Evolutionary conservation across 2,329 filamentous ascomycete species (phyloP).

Genomic region (Diatrype stigma): DNA sequence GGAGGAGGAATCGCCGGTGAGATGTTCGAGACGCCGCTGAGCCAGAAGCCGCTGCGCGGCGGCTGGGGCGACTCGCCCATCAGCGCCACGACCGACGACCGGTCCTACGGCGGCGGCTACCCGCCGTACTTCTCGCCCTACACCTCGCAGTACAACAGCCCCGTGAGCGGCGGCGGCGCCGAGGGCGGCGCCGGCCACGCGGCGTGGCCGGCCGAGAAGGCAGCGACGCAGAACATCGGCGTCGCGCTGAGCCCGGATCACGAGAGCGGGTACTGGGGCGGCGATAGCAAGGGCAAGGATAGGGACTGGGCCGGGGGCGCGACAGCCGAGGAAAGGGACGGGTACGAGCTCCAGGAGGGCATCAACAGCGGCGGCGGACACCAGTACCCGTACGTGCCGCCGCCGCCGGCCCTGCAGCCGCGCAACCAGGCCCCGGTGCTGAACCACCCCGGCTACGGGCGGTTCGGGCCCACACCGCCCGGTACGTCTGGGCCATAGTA

Average conservation of each 20-base stretch:
- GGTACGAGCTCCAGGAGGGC: constrained; percentile 47
- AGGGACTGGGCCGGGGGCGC: constrained; percentile 2
- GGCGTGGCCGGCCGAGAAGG: constrained; percentile 30
- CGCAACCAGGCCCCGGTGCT: constrained; percentile 36
- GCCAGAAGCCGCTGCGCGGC: constrained; percentile 45
- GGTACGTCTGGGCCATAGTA: too few species aligned
- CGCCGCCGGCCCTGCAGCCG: constrained; percentile 15
- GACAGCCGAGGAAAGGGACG: constrained; percentile 29
- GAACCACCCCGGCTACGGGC: constrained; percentile 43
- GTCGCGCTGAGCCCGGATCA: constrained; percentile 39
- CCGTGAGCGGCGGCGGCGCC: constrained; percentile 42
- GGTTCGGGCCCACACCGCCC: constrained; percentile 21
- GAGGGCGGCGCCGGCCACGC: constrained; percentile 29
- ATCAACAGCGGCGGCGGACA: constrained; percentile 30
- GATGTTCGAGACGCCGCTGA: constrained; percentile 49
- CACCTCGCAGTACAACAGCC: constrained; percentile 55
- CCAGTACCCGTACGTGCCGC: constrained; percentile 9
- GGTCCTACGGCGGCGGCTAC: constrained; percentile 25
- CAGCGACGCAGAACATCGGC: constrained; percentile 32
- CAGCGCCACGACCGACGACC: constrained; percentile 37
- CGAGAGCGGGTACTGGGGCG: constrained; percentile 25
- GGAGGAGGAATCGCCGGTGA: too few species aligned
- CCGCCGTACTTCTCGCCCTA: constrained; percentile 56
- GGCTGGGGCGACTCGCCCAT: constrained; percentile 51
- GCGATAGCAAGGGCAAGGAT: constrained; percentile 40